Conservation (phyloP, 2,329 filamentous ascomycete species). For the Escovopsis sp. region DNA sequence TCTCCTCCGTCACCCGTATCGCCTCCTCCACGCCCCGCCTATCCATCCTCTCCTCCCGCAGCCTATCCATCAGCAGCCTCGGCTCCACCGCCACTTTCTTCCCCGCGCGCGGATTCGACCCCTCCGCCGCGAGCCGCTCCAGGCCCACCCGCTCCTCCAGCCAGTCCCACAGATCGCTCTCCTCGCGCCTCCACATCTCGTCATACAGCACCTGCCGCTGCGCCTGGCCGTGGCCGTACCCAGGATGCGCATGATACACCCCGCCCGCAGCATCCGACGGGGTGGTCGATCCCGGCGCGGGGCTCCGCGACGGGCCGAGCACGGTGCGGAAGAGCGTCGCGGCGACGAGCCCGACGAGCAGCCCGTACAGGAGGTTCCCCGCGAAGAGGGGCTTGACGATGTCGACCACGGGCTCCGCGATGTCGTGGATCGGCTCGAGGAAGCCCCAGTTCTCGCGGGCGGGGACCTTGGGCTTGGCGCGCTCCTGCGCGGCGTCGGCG, state of each 20-base stretch:
- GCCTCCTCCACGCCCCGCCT: slow-evolving; percentile 64
- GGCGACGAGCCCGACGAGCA: slow-evolving; percentile 59
- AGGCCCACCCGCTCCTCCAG: slow-evolving; percentile 72
- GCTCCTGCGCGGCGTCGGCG: slow-evolving; percentile 24
- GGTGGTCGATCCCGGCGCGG: slow-evolving; percentile 19
- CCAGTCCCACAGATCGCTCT: slow-evolving; percentile 86
- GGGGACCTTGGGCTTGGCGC: slow-evolving; percentile 25
- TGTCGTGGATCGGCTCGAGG: slow-evolving; percentile 59
- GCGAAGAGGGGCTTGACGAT: slow-evolving; percentile 57
- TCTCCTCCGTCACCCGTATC: slow-evolving; percentile 75
- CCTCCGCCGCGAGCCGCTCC: slow-evolving; percentile 35
- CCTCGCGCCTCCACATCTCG: slow-evolving; percentile 79
- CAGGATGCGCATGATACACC: too few species aligned
- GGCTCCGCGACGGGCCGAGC: slow-evolving; percentile 22
- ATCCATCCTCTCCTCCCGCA: slow-evolving; percentile 46
- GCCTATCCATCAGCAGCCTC: slow-evolving; percentile 42
- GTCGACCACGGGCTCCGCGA: slow-evolving; percentile 55
- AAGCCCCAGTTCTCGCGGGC: slow-evolving; percentile 52
- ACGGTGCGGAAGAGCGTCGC: slow-evolving; percentile 59
- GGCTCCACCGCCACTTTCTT: slow-evolving; percentile 37
- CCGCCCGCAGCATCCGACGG: too few species aligned
- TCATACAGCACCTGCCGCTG: slow-evolving; percentile 74
- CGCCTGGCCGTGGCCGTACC: slow-evolving; percentile 24
- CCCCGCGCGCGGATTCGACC: slow-evolving; percentile 24
- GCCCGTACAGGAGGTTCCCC: slow-evolving; percentile 60